Percentiles rank a stretch among this genome's conserved stretches.
These are phyloP conservation scores for Rhynchosporium agropyri DNA, from an alignment of 2,329 filamentous ascomycete genomes.

Conservation along the genomic window DNA sequence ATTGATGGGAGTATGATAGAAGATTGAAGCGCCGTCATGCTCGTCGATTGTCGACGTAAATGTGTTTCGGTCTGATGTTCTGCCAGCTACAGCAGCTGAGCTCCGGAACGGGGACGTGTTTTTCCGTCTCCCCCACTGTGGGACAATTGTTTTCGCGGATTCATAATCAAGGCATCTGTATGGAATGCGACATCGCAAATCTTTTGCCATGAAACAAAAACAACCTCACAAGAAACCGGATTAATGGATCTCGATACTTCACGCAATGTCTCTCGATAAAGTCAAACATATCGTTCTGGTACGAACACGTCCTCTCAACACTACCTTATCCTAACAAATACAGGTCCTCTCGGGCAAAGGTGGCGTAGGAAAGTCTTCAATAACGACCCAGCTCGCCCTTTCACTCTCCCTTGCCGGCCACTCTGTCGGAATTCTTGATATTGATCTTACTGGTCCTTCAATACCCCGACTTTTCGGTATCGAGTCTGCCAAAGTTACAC, in stretches of 20 bases:
- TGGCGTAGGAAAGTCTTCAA: constrained; percentile 94
- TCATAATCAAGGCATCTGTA: constrained; percentile 41
- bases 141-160: constrained; percentile 27
- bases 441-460: constrained; percentile 93
- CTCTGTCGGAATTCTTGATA: constrained; percentile 91
- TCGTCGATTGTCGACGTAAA: constrained; percentile 17
- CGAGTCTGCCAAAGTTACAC: constrained; percentile 85
- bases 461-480: constrained; percentile 94
- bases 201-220: constrained; percentile 29
- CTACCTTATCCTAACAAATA: constrained; percentile 26
- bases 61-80: constrained; percentile 22
- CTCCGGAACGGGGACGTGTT: constrained; percentile 1
- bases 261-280: constrained; percentile 65
- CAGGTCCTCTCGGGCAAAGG: constrained; percentile 90
- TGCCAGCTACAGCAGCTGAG: not conserved
- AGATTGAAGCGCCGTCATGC: constrained; percentile 13
- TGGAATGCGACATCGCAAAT: constrained; percentile 9
- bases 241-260: constrained; percentile 11
- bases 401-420: constrained; percentile 83
- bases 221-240: constrained; percentile 16
- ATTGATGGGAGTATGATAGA: constrained; percentile 33
- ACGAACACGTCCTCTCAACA: constrained; percentile 33
- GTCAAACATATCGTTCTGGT: constrained; percentile 80
- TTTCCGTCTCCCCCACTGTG: not conserved
- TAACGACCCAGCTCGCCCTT: constrained; percentile 94